Evolutionary conservation across 345 rosid genomes (phyloP), one percentile per base, ranked within the genome.

Genomic region (Sonneratia caseolaris): DNA sequence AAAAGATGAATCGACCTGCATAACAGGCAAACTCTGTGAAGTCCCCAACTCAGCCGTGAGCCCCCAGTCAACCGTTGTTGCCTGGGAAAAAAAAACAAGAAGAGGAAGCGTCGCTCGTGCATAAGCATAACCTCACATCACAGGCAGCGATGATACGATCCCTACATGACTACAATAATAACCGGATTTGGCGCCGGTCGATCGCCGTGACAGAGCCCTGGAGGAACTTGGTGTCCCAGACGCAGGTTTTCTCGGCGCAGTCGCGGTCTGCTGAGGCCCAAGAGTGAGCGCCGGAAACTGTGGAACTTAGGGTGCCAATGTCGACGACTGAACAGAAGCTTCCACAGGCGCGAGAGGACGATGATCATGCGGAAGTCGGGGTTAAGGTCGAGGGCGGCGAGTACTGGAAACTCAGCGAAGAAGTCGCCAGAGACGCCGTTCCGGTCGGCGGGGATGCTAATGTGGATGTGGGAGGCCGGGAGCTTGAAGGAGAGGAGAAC

Each of bases 301-400:
- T 11, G 27, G 80, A 66, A 37, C 72, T 48, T 15, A 91, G 82
- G 45, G 82, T 70, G 22, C 37, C 72, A 73, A 94, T 81, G 70
- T 94, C 95, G 72, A 94, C 87, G 1, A 97, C 96, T 59, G 95
- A 79, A 81, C 93, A 90, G 82, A 94, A 90, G 82, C 89, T 87
- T 67, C 82, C 81, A 15, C 94, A 96, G 76, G 87, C 69, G 65
- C 87, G 92, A 76, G 87, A 73, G 45, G 70, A 91, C 84, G 74
- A 90, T 64, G 75, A 88, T 76, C 70, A 82, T 84, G 67, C 75
- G n/a, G 79, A 68, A 89, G 16, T 82, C 68, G 43, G 90, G 91
- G 75, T 86, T 84, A n/a, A 79, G 85, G 76, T 89, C 97, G 61
- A 93, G 91, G 37, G 79, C 71, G 0, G 70, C 70, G 6, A 93